Percentiles rank a stretch among this genome's conserved stretches.
phyloP scores from a whole-genome alignment of 306 rosid species.

The Casuarina equisetifolia region DNA sequence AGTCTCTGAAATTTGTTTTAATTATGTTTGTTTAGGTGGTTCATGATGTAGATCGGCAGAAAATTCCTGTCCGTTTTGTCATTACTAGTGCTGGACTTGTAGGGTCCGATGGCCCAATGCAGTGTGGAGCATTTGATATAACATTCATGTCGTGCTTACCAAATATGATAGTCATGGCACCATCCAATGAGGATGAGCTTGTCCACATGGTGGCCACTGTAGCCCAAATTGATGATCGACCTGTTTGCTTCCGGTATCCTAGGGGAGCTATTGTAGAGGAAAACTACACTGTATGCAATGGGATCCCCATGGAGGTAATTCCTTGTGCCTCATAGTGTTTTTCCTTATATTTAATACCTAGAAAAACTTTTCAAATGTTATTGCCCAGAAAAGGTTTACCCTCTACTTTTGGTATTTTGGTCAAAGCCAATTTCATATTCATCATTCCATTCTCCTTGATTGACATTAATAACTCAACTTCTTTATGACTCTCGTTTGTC shows the following conservation, averaged over 20 bases:
- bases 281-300: constrained; percentile 39
- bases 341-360: constrained; percentile 14
- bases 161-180: constrained; percentile 97
- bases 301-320: constrained; percentile 75
- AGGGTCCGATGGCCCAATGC: constrained; percentile 84
- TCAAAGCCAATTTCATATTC: not conserved
- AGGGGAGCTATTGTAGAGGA: constrained; percentile 58
- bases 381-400: constrained; percentile 19
- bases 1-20: not conserved
- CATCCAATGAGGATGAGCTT: constrained; percentile 82
- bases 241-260: constrained; percentile 92
- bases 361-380: constrained; percentile 2
- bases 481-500: not conserved
- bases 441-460: not conserved
- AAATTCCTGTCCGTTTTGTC: constrained; percentile 83
- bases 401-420: not conserved
- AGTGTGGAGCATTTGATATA: constrained; percentile 91
- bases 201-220: constrained; percentile 90
- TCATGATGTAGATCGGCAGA: constrained; percentile 90
- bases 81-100: constrained; percentile 89
- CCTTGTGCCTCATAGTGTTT: not conserved
- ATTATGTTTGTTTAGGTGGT: constrained; percentile 51
- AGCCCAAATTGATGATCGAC: constrained; percentile 56
- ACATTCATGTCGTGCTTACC: constrained; percentile 93
- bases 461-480: not conserved